Evolutionary conservation across 2,329 filamentous ascomycete genomes (phyloP).

Genomic region (Metarhizium anisopliae): DNA sequence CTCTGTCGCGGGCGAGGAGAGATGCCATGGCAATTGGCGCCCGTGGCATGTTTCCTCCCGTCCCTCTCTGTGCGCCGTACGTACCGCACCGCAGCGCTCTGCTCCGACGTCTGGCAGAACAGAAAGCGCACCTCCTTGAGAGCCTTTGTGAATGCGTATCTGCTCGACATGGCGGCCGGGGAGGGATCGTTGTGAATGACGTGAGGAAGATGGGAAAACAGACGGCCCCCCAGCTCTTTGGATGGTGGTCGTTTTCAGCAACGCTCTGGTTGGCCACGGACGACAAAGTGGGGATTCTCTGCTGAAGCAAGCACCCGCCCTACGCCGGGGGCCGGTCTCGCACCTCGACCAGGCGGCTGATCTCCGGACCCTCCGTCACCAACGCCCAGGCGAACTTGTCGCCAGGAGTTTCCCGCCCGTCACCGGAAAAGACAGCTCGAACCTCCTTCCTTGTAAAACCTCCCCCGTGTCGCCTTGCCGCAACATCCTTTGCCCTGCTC

Average conservation of each 20-base stretch:
- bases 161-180: slow-evolving; percentile 67
- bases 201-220: not conserved
- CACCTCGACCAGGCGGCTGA: not conserved
- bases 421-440: not conserved
- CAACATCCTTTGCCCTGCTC: not conserved
- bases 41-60: not conserved
- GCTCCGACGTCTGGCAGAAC: slow-evolving; percentile 89
- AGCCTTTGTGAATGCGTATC: slow-evolving; percentile 82
- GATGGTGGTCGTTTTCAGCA: not conserved
- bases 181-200: not conserved
- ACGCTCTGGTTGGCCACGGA: not conserved
- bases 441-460: not conserved
- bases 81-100: slow-evolving; percentile 82
- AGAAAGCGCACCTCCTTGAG: slow-evolving; percentile 96
- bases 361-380: slow-evolving; percentile 1
- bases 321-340: not conserved
- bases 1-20: not conserved
- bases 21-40: not conserved
- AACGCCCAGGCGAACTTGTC: not conserved
- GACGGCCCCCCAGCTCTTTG: not conserved
- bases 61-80: slow-evolving; percentile 15
- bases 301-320: not conserved
- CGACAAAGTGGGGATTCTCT: not conserved
- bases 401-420: not conserved
- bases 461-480: not conserved